These are phyloP conservation scores for Fragilariopsis cylindrus DNA, from an alignment of 108 stramenopile genomes.

Conservation along the genomic window DNA sequence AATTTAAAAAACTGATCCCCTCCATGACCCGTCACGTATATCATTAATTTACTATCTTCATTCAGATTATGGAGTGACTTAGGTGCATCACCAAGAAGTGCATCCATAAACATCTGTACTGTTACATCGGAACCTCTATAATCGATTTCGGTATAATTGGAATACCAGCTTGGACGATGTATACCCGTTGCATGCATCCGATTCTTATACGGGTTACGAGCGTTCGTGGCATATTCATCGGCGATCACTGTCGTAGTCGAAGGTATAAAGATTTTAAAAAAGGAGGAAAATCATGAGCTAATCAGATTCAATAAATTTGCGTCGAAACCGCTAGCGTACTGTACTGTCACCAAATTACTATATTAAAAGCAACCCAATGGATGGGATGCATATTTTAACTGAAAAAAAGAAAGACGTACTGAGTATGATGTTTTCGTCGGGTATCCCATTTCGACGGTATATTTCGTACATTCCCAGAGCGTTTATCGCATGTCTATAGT, in stretches of 20 bases:
- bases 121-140: constrained; percentile 95
- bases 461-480: constrained; percentile 78
- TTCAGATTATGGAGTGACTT: constrained; percentile 31
- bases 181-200: constrained; percentile 56
- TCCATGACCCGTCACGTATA: constrained; percentile 96
- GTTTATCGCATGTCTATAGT: constrained; percentile 92
- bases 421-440: constrained; percentile 84
- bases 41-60: constrained; percentile 62
- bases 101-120: constrained; percentile 85
- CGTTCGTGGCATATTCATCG: constrained; percentile 82
- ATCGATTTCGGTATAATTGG: constrained; percentile 79
- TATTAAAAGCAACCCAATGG: no score
- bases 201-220: constrained; percentile 69
- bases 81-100: constrained; percentile 57
- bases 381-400: no score
- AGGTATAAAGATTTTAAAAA: no score
- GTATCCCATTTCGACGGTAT: constrained; percentile 56
- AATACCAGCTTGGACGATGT: constrained; percentile 42
- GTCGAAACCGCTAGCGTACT: no score
- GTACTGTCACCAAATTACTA: no score
- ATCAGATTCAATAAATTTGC: no score
- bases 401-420: constrained; percentile 13
- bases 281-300: no score
- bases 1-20: constrained; percentile 71
- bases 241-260: constrained; percentile 55